phyloP scores from a whole-genome alignment of 192 early-diverging fungal species.

The Backusella luteola region DNA sequence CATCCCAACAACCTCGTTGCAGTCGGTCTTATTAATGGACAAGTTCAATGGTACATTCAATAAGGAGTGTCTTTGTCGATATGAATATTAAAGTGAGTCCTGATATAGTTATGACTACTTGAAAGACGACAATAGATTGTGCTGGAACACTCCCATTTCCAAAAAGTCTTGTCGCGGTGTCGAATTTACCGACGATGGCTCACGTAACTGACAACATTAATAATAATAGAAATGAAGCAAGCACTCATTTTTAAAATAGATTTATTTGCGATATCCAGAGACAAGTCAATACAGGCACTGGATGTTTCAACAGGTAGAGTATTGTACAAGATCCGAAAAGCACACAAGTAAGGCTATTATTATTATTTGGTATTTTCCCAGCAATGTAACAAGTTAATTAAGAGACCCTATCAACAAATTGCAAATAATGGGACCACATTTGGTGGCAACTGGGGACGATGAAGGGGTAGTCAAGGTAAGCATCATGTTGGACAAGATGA shows the following conservation, averaged over 20 bases:
- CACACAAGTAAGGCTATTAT: conserved; percentile 71
- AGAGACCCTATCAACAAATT: conserved; percentile 78
- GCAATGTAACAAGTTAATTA: neutral
- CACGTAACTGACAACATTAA: conserved; percentile 31
- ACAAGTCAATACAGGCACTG: conserved; percentile 78
- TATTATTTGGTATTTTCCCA: no score
- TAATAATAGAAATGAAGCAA: neutral
- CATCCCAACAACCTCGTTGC: conserved; percentile 70
- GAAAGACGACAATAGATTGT: conserved; percentile 33
- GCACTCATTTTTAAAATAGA: neutral
- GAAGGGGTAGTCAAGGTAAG: conserved; percentile 78
- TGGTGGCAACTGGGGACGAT: conserved; percentile 93
- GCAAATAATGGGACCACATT: conserved; percentile 61
- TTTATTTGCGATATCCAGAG: conserved; percentile 64
- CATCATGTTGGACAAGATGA: neutral
- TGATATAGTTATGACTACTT: conserved; percentile 18
- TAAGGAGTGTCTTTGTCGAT: neutral
- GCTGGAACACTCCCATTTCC: conserved; percentile 59
- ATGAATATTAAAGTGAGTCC: neutral
- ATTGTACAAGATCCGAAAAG: conserved; percentile 65
- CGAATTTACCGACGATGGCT: conserved; percentile 78
- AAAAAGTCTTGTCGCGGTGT: conserved; percentile 90
- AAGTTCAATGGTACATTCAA: conserved; percentile 60
- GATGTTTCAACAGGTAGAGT: conserved; percentile 77
- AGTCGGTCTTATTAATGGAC: conserved; percentile 70